Base-by-base conservation (phyloP, 495 filamentous ascomycete species). In the Podospora pseudocomata region DNA sequence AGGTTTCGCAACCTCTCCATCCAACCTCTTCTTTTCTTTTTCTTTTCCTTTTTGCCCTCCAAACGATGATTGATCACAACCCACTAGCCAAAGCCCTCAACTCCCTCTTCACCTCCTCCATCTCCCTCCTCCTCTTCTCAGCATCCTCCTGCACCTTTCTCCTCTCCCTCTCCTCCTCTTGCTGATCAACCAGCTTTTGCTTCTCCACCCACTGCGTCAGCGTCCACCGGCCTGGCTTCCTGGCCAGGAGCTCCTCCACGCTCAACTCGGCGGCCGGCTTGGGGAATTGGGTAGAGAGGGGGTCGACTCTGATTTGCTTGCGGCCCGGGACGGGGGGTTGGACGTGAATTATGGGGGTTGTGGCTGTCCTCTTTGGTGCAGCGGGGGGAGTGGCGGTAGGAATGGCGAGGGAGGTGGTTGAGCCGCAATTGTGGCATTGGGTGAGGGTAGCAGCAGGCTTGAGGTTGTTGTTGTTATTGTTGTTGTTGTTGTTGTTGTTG, bases 241-340 rank as follows among this genome's bases (percentile, higher is more conserved):
- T 77, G 5, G 79, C 75, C 18, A 84, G 77, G 55, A 82, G 74
- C 67, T 77, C 73, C 34, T 77, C 80, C 53, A 84, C 68, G 58
- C 74, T 76, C 19, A 79, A 63, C 60, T 82, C 78, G 3, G 67
- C 56, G 0, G 60, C 39, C 0, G 81, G 81, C 70, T 77, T 72
- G 13, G 72, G 68, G 65, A 76, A 83, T 7, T 72, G 26, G 16
- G 79, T 74, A 53, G 64, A 69, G 67, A 79, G 59, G 27, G 68
- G 32, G 53, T 79, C 77, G 27, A 68, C 59, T 16, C 64, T 65
- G n/a, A 65, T 55, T 16, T 60, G 30, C 2, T 65, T 7, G 11
- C 57, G 63, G 0, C 61, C 66, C 7, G 67, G 70, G 65, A 11
- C 75, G 67, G 3, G 69, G 18, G 57, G 57, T 27, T 63, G 58